phyloP scores from a whole-genome alignment of 176 grass and related monocot species.

The Cenchrus fungigraminus region DNA sequence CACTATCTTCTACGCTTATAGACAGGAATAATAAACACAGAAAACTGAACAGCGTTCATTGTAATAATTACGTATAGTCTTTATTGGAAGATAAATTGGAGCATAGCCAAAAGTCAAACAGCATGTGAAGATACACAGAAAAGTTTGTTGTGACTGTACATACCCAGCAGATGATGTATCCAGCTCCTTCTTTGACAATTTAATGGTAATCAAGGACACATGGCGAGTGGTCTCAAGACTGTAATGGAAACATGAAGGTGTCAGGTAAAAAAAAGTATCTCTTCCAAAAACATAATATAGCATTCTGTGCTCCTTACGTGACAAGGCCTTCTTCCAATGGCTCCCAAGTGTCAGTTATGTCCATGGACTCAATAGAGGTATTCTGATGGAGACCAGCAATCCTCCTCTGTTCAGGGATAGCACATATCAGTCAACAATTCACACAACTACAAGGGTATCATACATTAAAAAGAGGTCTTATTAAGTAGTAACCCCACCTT shows the following conservation, averaged over 20 bases:
- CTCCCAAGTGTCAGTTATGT: conserved; percentile 83
- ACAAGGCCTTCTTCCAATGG: conserved; percentile 76
- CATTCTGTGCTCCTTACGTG: conserved; percentile 34
- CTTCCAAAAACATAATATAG: neutral
- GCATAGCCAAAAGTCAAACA: neutral
- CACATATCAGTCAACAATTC: neutral
- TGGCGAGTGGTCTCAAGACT: conserved; percentile 77
- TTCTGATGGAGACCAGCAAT: conserved; percentile 72
- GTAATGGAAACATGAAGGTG: neutral
- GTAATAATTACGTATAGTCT: neutral
- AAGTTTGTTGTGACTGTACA: conserved; percentile 10
- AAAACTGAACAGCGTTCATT: neutral
- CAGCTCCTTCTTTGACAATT: conserved; percentile 77
- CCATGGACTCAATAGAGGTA: conserved; percentile 58
- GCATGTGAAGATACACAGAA: neutral
- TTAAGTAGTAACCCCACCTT: conserved; percentile 43
- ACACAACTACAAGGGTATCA: neutral
- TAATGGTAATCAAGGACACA: conserved; percentile 76
- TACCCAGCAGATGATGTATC: conserved; percentile 68
- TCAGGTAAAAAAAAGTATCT: neutral
- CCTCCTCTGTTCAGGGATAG: conserved; percentile 57
- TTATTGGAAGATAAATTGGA: neutral
- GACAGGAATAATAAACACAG: neutral
- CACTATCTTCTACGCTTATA: neutral
- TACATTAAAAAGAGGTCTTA: neutral